phyloP scores from a whole-genome alignment of 2,329 filamentous ascomycete species.

The Sporothrix pseudoabietina region DNA sequence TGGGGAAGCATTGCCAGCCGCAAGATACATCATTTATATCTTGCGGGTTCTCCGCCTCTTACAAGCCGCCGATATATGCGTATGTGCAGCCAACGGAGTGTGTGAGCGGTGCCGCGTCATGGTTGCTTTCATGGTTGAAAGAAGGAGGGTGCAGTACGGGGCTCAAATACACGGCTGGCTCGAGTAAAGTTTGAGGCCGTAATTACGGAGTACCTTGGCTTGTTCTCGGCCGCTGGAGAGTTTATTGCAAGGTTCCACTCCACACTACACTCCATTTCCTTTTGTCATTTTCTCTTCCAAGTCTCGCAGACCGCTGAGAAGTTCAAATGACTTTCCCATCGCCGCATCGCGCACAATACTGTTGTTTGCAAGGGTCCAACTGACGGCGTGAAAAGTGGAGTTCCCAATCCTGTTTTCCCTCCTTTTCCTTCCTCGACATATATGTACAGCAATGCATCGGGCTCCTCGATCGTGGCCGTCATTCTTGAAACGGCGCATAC shows the following conservation, averaged over 20 bases:
- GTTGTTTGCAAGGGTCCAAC: constrained; percentile 7
- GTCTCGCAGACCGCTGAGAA: not conserved
- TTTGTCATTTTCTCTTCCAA: not conserved
- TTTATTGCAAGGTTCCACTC: constrained; percentile 29
- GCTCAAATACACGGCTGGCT: not conserved
- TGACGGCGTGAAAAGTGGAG: constrained; percentile 28
- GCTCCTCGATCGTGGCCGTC: not conserved
- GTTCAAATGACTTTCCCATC: not conserved
- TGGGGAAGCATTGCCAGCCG: not conserved
- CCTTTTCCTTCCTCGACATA: not conserved
- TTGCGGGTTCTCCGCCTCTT: not conserved
- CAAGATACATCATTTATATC: not conserved
- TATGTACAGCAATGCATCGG: not conserved
- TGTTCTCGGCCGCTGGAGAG: constrained; percentile 19
- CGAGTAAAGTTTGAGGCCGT: constrained; percentile 18
- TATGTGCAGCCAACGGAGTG: not conserved
- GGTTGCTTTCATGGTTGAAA: constrained; percentile 10
- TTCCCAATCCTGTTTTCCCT: not conserved
- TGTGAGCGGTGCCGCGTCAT: not conserved
- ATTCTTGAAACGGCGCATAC: not conserved
- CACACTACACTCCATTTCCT: constrained; percentile 19
- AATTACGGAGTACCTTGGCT: not conserved
- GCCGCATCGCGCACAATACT: constrained; percentile 14
- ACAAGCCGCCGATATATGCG: not conserved
- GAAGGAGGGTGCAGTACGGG: constrained; percentile 6